These are phyloP conservation scores for Podosphaera leucotricha DNA, from an alignment of 2,329 filamentous ascomycete genomes.

Conservation along the genomic window DNA sequence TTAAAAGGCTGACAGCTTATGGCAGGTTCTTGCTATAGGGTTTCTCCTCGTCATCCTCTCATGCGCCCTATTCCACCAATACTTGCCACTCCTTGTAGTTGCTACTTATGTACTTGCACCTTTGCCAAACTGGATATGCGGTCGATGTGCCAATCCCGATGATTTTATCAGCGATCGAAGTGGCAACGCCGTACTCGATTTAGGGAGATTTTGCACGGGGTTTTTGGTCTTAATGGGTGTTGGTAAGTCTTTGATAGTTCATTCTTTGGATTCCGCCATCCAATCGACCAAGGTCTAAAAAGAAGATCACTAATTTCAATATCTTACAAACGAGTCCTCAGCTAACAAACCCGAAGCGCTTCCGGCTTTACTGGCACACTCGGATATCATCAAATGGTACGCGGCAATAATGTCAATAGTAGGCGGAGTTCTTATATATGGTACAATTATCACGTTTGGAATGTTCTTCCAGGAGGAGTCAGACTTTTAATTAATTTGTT, in stretches of 20 bases:
- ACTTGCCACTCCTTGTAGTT: constrained; percentile 86
- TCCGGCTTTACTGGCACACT: constrained; percentile 70
- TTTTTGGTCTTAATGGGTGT: constrained; percentile 96
- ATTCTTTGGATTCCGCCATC: background rate
- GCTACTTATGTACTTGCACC: constrained; percentile 87
- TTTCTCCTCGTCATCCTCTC: constrained; percentile 98
- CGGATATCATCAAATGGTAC: constrained; percentile 53
- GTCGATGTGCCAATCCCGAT: constrained; percentile 70
- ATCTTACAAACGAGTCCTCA: no score
- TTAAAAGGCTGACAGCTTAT: no score
- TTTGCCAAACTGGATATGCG: constrained; percentile 88
- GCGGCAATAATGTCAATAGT: constrained; percentile 92
- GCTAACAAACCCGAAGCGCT: constrained; percentile 35
- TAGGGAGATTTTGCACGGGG: constrained; percentile 82
- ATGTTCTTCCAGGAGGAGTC: constrained; percentile 98
- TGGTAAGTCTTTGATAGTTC: constrained; percentile 34
- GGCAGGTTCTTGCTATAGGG: constrained; percentile 82
- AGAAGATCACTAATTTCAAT: background rate
- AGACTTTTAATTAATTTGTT: constrained; percentile 40
- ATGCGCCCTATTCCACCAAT: constrained; percentile 82
- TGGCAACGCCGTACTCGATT: constrained; percentile 66
- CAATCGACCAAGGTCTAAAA: background rate
- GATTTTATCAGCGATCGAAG: constrained; percentile 62
- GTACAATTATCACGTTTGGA: constrained; percentile 91
- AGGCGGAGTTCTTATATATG: constrained; percentile 84